Percentiles rank a stretch among this genome's conserved stretches.
Conservation (phyloP, 2,329 filamentous ascomycete genomes). For the Fusarium sublunatum region DNA sequence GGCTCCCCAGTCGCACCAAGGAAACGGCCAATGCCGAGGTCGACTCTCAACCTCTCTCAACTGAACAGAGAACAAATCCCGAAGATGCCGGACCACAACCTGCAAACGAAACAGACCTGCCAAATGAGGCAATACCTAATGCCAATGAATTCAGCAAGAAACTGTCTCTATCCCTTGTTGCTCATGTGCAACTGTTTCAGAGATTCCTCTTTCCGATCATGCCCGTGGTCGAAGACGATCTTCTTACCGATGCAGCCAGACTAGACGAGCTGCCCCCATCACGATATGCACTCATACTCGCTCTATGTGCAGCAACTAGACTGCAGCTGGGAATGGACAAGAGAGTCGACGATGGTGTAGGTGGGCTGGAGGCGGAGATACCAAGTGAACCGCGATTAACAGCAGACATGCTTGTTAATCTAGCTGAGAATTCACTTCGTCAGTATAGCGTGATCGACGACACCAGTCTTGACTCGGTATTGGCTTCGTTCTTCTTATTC, state of each 20-base stretch:
- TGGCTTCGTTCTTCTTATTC: slow-evolving; percentile 49
- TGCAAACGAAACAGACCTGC: not conserved
- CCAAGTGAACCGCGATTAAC: slow-evolving; percentile 40
- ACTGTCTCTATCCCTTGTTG: slow-evolving; percentile 39
- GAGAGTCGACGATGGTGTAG: slow-evolving; percentile 10
- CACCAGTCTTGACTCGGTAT: slow-evolving; percentile 44
- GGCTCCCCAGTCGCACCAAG: not conserved
- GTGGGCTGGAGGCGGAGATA: slow-evolving; percentile 29
- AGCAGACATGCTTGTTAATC: slow-evolving; percentile 42
- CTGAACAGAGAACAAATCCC: not conserved
- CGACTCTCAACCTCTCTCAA: not conserved
- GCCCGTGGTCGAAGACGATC: slow-evolving; percentile 48
- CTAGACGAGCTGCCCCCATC: slow-evolving; percentile 43
- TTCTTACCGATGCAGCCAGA: slow-evolving; percentile 43
- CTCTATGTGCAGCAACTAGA: slow-evolving; percentile 47
- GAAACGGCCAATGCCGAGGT: not conserved
- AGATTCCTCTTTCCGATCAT: slow-evolving; percentile 50
- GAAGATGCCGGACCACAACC: not conserved
- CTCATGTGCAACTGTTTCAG: slow-evolving; percentile 48
- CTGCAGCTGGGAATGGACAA: slow-evolving; percentile 47
- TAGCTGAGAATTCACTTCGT: slow-evolving; percentile 45
- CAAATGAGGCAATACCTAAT: slow-evolving; percentile 8
- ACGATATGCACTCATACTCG: slow-evolving; percentile 46
- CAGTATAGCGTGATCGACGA: slow-evolving; percentile 48
- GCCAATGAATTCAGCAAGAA: slow-evolving; percentile 26